Conservation (phyloP, 352 stramenopile genomes). For the Phytophthora syringae region DNA sequence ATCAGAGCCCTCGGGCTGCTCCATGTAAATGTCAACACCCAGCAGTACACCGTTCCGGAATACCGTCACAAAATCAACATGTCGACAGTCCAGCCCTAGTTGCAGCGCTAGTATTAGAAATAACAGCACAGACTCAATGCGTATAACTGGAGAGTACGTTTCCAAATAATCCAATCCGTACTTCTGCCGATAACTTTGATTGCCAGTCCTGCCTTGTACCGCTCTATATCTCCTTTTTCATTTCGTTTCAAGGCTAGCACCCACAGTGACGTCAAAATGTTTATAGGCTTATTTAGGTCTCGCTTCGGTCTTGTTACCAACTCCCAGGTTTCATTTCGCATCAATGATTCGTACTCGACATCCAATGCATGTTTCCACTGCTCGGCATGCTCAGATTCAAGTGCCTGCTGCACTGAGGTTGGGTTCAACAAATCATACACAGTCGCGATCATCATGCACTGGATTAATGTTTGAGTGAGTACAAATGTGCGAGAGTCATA, state of each 20-base stretch:
- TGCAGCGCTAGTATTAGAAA: too few relatives aligned
- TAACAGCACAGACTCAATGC: too few relatives aligned
- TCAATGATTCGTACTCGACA: not conserved
- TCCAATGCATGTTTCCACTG: not conserved
- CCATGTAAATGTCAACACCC: constrained; percentile 4
- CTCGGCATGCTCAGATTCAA: not conserved
- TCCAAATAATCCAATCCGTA: constrained; percentile 5
- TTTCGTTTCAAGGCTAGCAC: not conserved
- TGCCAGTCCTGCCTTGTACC: not conserved
- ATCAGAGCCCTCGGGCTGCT: constrained; percentile 4
- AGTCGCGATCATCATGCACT: too few relatives aligned
- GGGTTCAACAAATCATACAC: too few relatives aligned
- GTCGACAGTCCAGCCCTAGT: too few relatives aligned
- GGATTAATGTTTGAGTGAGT: too few relatives aligned
- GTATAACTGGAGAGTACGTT: too few relatives aligned
- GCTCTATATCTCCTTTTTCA: constrained; percentile 3
- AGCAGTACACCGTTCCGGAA: constrained; percentile 7
- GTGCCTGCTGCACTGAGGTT: not conserved
- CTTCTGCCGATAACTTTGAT: constrained; percentile 9
- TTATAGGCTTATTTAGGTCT: not conserved
- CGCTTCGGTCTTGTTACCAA: not conserved
- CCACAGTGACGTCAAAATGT: too few relatives aligned
- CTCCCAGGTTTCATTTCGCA: not conserved
- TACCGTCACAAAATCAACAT: too few relatives aligned
- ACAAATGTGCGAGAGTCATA: too few relatives aligned